phyloP scores from a whole-genome alignment of 2,329 filamentous ascomycete species.

The Uncinocarpus reesii region DNA sequence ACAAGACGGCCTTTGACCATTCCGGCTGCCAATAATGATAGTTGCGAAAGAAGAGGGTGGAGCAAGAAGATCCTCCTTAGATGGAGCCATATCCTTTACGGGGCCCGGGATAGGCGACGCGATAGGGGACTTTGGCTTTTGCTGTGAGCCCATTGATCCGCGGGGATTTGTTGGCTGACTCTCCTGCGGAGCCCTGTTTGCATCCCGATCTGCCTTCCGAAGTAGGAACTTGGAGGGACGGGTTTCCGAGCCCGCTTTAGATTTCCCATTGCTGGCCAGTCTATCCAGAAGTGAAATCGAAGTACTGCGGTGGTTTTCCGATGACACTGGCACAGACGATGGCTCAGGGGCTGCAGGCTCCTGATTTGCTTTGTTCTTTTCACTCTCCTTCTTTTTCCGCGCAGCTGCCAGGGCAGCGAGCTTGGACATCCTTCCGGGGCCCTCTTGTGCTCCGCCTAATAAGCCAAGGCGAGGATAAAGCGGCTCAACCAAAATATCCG shows the following conservation, averaged over 20 bases:
- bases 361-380: constrained; percentile 36
- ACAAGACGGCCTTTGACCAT: not conserved
- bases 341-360: not conserved
- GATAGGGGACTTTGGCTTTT: not conserved
- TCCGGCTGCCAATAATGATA: constrained; percentile 31
- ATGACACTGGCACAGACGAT: not conserved
- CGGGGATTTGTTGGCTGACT: not conserved
- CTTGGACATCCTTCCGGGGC: constrained; percentile 68
- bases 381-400: constrained; percentile 69
- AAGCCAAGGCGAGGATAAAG: constrained; percentile 54
- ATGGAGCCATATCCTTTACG: not conserved
- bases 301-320: constrained; percentile 20
- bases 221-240: constrained; percentile 7
- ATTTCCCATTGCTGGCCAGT: constrained; percentile 26
- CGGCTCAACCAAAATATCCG: constrained; percentile 53
- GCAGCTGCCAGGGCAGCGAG: constrained; percentile 80
- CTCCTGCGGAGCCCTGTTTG: not conserved
- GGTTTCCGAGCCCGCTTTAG: not conserved
- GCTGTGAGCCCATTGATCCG: not conserved
- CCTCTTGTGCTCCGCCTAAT: constrained; percentile 61
- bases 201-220: constrained; percentile 5
- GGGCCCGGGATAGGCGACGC: not conserved
- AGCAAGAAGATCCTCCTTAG: constrained; percentile 31
- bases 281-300: constrained; percentile 33
- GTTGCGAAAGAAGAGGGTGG: constrained; percentile 44